Percentiles rank a stretch among this genome's conserved stretches.
phyloP scores from a whole-genome alignment of 352 stramenopile genomes.

The Globisporangium apiculatum region DNA sequence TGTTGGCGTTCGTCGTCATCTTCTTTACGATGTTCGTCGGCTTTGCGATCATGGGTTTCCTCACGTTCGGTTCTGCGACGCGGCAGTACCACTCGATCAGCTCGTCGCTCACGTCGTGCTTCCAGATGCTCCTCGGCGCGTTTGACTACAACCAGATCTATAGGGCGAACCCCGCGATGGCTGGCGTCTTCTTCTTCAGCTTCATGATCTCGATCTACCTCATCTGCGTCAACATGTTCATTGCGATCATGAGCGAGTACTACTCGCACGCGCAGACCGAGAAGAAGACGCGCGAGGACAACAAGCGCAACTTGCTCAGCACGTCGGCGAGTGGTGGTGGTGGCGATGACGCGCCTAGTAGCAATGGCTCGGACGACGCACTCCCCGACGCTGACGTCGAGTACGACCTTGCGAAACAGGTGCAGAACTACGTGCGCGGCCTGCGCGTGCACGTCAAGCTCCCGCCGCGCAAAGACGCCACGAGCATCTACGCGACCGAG shows the following conservation, averaged over 20 bases:
- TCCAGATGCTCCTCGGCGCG: constrained; percentile 76
- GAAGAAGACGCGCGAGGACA: constrained; percentile 57
- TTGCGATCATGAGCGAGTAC: constrained; percentile 82
- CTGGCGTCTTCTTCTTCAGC: constrained; percentile 74
- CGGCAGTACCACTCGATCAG: constrained; percentile 69
- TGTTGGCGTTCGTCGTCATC: constrained; percentile 72
- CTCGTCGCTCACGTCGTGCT: constrained; percentile 63
- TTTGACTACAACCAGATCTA: constrained; percentile 77
- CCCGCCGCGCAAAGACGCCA: constrained; percentile 26
- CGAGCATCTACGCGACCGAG: constrained; percentile 32
- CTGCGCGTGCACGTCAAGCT: constrained; percentile 55
- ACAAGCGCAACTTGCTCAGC: constrained; percentile 25
- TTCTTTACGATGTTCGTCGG: constrained; percentile 80
- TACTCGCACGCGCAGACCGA: constrained; percentile 66
- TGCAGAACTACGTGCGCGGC: constrained; percentile 51
- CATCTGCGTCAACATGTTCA: constrained; percentile 83
- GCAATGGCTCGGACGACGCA: constrained; percentile 3
- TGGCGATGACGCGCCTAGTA: constrained; percentile 5
- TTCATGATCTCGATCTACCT: constrained; percentile 81
- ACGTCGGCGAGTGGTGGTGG: neutral
- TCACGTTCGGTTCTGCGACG: constrained; percentile 58
- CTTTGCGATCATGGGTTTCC: constrained; percentile 72
- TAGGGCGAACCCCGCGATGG: constrained; percentile 59
- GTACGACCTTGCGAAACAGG: constrained; percentile 70
- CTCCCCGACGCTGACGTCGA: constrained; percentile 59